Evolutionary conservation across 139 green algal species (phyloP).

Genomic region (Chlamydomonas incerta): DNA sequence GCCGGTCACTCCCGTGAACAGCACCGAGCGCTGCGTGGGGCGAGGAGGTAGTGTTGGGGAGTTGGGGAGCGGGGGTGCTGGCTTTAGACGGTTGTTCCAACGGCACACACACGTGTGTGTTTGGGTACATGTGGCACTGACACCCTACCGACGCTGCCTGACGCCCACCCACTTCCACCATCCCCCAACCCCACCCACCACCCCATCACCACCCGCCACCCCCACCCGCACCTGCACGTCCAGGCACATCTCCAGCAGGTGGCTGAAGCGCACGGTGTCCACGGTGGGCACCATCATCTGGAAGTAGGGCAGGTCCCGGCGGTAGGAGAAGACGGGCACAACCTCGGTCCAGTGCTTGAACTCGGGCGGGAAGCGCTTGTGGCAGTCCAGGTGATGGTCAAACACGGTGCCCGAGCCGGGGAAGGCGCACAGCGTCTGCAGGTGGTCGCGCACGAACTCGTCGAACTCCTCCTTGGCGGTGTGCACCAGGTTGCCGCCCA

Average conservation of each 20-base stretch:
- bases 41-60: slow-evolving; percentile 7
- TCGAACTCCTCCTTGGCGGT: slow-evolving; percentile 71
- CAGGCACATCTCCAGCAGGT: slow-evolving; percentile 74
- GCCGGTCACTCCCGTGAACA: slow-evolving; percentile 65
- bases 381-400: slow-evolving; percentile 78
- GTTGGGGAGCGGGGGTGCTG: background rate
- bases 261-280: slow-evolving; percentile 80
- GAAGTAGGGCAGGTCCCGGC: slow-evolving; percentile 80
- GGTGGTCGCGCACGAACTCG: slow-evolving; percentile 69
- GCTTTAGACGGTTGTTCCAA: too few species aligned
- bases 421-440: slow-evolving; percentile 46
- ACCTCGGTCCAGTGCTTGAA: slow-evolving; percentile 76
- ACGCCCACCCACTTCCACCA: too few species aligned
- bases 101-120: too few species aligned
- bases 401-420: slow-evolving; percentile 73
- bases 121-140: too few species aligned
- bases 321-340: slow-evolving; percentile 80
- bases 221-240: slow-evolving; percentile 58
- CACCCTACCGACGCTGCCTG: too few species aligned
- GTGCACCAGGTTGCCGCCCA: slow-evolving; percentile 77
- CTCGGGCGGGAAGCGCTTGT: slow-evolving; percentile 50
- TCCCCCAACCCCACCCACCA: too few species aligned
- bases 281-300: slow-evolving; percentile 84
- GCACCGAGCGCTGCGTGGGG: slow-evolving; percentile 6
- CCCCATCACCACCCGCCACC: too few species aligned